Base-by-base conservation (phyloP, 1,139 yeast genomes). In the Suhomyces choctaworum region DNA sequence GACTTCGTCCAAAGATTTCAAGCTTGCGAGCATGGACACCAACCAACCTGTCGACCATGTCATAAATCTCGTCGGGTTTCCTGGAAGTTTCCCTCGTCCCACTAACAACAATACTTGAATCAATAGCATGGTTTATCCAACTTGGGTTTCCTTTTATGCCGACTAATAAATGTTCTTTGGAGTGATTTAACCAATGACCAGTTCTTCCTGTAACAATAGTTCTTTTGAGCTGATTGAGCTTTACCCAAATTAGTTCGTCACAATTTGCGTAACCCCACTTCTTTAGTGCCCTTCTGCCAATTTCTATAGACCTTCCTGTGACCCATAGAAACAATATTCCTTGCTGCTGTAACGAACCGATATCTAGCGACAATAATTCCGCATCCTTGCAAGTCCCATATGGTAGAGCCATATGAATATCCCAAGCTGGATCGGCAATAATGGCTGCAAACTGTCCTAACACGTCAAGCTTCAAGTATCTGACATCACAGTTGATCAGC, bases 181-280 rank as follows among this genome's bases (percentile, higher is more conserved):
- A 86, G 58, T 90, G 97, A 54, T 90, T 90, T 32, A 90, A 67
- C 97, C 97, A 90, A 57, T 90, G 97, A 0, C 97, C 97, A 0
- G 97, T 90, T 44, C 97, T 66, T 1, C 97, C 97, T 0, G 97
- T 90, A 41, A 94, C 92, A 33, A 90, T 89, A 0, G 96, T 90
- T 44, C 96, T 66, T 21, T 82, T 79, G 41, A 90, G 64, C 55
- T 90, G 97, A 56, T 90, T 90, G 8, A 94, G 77, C 56, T 90
- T 90, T 41, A 88, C 76, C 97, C 97, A 90, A 14, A 90, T 77
- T 47, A 90, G 61, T 56, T 89, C 97, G 56, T 89, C 92, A 16
- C 78, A 64, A 5, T 83, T 77, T 21, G 58, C 54, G 54, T 90
- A 90, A 1, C 97, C 97, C 96, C 97, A 89, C 44, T 76, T 78